Conservation (phyloP, 2,329 filamentous ascomycete species). For the Botryotinia globosa region DNA sequence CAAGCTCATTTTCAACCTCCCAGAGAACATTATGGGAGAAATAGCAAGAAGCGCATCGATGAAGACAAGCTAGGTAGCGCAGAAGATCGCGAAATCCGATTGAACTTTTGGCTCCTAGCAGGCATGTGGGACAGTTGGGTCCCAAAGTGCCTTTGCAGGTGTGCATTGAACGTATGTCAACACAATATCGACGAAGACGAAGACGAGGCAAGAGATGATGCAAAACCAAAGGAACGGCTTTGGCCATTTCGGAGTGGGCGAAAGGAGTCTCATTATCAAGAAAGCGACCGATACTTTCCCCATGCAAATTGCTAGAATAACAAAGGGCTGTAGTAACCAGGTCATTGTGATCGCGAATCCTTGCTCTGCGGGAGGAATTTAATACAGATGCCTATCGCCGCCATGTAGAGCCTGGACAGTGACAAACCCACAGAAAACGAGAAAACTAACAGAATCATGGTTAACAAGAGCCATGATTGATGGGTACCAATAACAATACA, state of each 20-base stretch:
- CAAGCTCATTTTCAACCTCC: neutral
- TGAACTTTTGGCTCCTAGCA: neutral
- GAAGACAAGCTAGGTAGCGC: neutral
- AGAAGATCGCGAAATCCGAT: neutral
- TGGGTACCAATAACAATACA: neutral
- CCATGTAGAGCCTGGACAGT: neutral
- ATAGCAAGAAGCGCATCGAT: neutral
- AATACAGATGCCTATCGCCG: neutral
- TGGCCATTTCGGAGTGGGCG: neutral
- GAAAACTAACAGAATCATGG: neutral
- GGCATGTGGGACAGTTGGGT: neutral
- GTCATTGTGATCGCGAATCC: neutral
- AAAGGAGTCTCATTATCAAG: neutral
- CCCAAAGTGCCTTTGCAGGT: neutral
- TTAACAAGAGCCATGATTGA: neutral
- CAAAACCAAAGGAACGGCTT: neutral
- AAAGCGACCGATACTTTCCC: neutral
- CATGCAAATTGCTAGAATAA: neutral
- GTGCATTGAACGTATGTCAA: neutral
- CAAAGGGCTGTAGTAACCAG: neutral
- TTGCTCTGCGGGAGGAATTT: neutral
- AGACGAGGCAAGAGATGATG: neutral
- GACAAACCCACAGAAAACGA: neutral
- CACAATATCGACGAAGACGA: neutral
- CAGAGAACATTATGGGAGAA: neutral